Evolutionary conservation across 371 early-diverging fungal genomes (phyloP).

Genomic region (Mucor piriformis): DNA sequence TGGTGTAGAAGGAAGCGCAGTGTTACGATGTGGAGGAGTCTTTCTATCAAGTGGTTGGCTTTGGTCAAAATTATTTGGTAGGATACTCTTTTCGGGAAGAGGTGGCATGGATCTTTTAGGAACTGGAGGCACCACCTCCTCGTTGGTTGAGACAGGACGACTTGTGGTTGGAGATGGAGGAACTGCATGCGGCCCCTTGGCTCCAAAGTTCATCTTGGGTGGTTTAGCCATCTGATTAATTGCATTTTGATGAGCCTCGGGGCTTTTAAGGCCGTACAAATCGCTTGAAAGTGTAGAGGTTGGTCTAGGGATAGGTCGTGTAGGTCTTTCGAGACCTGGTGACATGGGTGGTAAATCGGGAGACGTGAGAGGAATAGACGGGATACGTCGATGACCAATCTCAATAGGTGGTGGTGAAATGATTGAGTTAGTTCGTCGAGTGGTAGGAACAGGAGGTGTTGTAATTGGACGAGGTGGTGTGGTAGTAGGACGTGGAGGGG

Average conservation of each 20-base stretch:
- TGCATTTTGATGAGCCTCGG: not conserved
- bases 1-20: conserved; percentile 17
- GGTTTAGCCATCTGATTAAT: conserved; percentile 38
- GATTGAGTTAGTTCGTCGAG: conserved; percentile 28
- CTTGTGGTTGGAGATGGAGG: conserved; percentile 3
- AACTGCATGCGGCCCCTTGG: not conserved
- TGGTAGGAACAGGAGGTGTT: conserved; percentile 32
- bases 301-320: conserved; percentile 41
- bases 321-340: conserved; percentile 28
- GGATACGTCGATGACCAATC: conserved; percentile 21
- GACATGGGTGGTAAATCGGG: conserved; percentile 52
- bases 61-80: conserved; percentile 1
- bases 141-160: conserved; percentile 5
- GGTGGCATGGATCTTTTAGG: conserved; percentile 50
- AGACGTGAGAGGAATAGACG: conserved; percentile 41
- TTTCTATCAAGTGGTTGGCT: not conserved
- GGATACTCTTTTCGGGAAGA: conserved; percentile 15
- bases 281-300: conserved; percentile 19
- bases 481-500: conserved; percentile 35
- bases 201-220: conserved; percentile 27
- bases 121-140: conserved; percentile 14
- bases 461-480: conserved; percentile 33
- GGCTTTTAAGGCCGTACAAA: conserved; percentile 4
- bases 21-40: not conserved
- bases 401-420: conserved; percentile 7